phyloP scores from a whole-genome alignment of 192 early-diverging fungal genomes.

The Umbelopsis sp. region DNA sequence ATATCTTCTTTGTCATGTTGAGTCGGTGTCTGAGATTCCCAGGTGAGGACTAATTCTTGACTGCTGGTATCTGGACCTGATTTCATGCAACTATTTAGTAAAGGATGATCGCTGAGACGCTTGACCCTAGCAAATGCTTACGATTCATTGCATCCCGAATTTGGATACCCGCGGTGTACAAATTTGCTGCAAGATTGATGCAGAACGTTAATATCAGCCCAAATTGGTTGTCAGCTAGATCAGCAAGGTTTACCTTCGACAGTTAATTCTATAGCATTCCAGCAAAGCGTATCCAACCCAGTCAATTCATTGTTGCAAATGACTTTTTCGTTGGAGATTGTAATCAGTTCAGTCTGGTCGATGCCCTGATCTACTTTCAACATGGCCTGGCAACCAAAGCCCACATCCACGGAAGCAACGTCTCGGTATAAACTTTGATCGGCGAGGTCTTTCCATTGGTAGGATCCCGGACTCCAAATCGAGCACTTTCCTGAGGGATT shows the following conservation, averaged over 20 bases:
- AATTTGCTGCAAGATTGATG: constrained; percentile 7
- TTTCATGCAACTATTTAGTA: too few relatives aligned
- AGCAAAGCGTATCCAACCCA: constrained; percentile 9
- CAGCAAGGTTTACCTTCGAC: not conserved
- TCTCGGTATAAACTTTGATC: constrained; percentile 27
- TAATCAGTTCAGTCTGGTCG: not conserved
- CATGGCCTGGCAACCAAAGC: constrained; percentile 11
- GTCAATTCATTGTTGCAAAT: not conserved
- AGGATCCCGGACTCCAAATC: constrained; percentile 16
- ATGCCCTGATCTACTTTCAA: constrained; percentile 10
- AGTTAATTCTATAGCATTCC: constrained; percentile 1
- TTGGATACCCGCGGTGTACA: constrained; percentile 1
- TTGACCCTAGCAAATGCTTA: not conserved
- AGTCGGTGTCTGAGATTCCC: not conserved
- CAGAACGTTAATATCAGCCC: not conserved
- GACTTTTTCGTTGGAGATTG: not conserved
- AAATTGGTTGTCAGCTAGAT: too few relatives aligned
- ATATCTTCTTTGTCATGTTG: constrained; percentile 23
- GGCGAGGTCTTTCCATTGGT: constrained; percentile 8
- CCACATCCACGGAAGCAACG: constrained; percentile 25
- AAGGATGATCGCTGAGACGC: too few relatives aligned
- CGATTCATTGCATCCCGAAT: not conserved
- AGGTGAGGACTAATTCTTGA: not conserved
- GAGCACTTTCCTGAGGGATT: constrained; percentile 29
- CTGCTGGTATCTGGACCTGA: not conserved